Conservation (phyloP, 2,329 filamentous ascomycete genomes). For the Aotearoamyces nothofagi region DNA sequence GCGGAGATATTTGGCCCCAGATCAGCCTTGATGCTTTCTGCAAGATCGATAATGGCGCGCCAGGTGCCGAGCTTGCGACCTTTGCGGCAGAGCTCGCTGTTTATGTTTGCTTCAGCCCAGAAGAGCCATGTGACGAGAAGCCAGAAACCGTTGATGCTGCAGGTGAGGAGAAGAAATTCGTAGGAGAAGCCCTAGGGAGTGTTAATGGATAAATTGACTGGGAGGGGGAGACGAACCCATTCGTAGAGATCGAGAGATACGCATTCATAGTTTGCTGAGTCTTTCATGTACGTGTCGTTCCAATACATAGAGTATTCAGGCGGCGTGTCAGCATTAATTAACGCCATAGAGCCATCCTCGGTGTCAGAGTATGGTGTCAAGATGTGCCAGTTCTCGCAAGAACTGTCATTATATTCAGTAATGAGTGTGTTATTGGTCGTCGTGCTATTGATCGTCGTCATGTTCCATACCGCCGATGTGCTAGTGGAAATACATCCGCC, state of each 20-base stretch:
- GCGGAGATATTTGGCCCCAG: slow-evolving; percentile 6
- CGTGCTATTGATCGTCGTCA: too few relatives aligned
- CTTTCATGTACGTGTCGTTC: not conserved
- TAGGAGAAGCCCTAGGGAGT: slow-evolving; percentile 8
- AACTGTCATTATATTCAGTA: too few relatives aligned
- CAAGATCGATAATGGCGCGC: slow-evolving; percentile 7
- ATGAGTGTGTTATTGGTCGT: too few relatives aligned
- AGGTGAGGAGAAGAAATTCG: slow-evolving; percentile 6
- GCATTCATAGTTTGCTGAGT: slow-evolving; percentile 3
- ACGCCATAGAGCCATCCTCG: not conserved
- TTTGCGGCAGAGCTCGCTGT: slow-evolving; percentile 8
- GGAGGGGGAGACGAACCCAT: not conserved
- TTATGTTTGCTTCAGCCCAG: slow-evolving; percentile 7
- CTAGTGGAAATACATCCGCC: too few relatives aligned
- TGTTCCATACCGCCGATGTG: too few relatives aligned
- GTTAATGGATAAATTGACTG: slow-evolving; percentile 1
- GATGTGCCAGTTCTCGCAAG: not conserved
- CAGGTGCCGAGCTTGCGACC: slow-evolving; percentile 5
- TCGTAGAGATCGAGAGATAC: slow-evolving; percentile 3
- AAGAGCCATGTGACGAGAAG: slow-evolving; percentile 6
- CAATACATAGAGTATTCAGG: not conserved
- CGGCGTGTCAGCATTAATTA: not conserved
- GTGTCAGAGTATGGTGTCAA: not conserved
- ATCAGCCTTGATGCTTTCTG: slow-evolving; percentile 7
- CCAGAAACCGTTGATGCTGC: slow-evolving; percentile 4